Conservation (phyloP, 2,329 filamentous ascomycete species). For the Talaromyces funiculosus region DNA sequence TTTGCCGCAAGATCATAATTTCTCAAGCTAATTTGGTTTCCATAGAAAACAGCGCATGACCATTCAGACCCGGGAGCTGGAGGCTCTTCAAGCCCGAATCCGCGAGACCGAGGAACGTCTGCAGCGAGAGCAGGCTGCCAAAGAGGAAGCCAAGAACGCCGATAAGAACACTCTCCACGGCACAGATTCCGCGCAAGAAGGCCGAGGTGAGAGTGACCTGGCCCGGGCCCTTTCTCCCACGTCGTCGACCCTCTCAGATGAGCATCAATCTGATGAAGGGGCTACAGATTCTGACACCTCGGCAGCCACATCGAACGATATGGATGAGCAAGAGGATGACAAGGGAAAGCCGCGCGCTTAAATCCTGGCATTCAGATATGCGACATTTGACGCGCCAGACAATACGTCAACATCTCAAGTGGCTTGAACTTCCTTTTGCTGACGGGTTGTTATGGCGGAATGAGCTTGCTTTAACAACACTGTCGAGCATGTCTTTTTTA, state of each 20-base stretch:
- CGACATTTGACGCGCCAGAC: neutral
- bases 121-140: slow-evolving; percentile 23
- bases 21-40: neutral
- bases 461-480: neutral
- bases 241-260: slow-evolving; percentile 17
- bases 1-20: neutral
- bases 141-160: slow-evolving; percentile 14
- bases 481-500: neutral
- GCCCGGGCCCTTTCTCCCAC: slow-evolving; percentile 17
- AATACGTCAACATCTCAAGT: neutral
- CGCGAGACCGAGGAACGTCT: slow-evolving; percentile 80
- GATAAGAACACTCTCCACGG: slow-evolving; percentile 7
- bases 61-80: slow-evolving; percentile 70
- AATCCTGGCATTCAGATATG: neutral
- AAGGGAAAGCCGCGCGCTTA: slow-evolving; percentile 4
- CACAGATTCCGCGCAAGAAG: slow-evolving; percentile 15
- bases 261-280: slow-evolving; percentile 20
- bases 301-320: slow-evolving; percentile 18
- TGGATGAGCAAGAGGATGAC: slow-evolving; percentile 9
- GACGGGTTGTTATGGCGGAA: neutral
- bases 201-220: slow-evolving; percentile 18
- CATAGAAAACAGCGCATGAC: slow-evolving; percentile 72
- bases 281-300: slow-evolving; percentile 21
- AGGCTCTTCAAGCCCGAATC: slow-evolving; percentile 76
- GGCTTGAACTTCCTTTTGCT: neutral